Percentiles rank a stretch among this genome's conserved stretches.
phyloP scores from a whole-genome alignment of 2,329 filamentous ascomycete genomes.

The Claviceps sp. region DNA sequence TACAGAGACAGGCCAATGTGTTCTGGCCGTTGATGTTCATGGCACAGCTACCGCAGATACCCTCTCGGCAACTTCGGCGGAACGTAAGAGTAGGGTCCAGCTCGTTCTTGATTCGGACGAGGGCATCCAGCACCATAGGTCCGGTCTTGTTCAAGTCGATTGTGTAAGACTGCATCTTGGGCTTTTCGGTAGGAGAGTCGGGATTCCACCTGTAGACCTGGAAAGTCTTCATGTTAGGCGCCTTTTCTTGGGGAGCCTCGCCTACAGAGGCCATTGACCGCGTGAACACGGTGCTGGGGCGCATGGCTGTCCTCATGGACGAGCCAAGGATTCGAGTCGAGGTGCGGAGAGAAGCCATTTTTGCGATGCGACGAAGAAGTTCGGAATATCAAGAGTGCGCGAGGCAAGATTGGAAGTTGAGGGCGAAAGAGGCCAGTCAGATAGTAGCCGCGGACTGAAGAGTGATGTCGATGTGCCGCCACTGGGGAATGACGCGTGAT shows the following conservation, averaged over 20 bases:
- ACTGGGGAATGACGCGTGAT: conserved; percentile 1
- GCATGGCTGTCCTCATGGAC: conserved; percentile 25
- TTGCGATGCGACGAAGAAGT: conserved; percentile 11
- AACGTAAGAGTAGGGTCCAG: conserved; percentile 93
- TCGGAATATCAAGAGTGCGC: neutral
- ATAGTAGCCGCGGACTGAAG: neutral
- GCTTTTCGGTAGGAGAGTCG: conserved; percentile 83
- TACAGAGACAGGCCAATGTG: conserved; percentile 95
- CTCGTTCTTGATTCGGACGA: conserved; percentile 99
- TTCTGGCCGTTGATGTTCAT: conserved; percentile 99
- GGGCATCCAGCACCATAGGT: conserved; percentile 92
- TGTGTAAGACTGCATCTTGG: conserved; percentile 86
- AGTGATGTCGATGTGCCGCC: neutral
- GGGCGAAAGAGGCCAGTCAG: neutral
- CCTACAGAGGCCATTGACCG: conserved; percentile 43
- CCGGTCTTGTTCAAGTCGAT: conserved; percentile 98
- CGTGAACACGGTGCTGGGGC: conserved; percentile 28
- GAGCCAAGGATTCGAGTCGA: conserved; percentile 37
- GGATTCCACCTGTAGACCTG: conserved; percentile 99
- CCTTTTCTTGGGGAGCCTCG: conserved; percentile 46
- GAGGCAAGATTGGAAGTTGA: neutral
- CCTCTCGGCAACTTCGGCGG: conserved; percentile 89
- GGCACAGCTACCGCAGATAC: conserved; percentile 95
- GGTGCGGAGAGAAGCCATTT: conserved; percentile 50
- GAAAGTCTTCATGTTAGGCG: conserved; percentile 79